Base-by-base conservation (phyloP, 345 rosid species). In the Moricandia arvensis region DNA sequence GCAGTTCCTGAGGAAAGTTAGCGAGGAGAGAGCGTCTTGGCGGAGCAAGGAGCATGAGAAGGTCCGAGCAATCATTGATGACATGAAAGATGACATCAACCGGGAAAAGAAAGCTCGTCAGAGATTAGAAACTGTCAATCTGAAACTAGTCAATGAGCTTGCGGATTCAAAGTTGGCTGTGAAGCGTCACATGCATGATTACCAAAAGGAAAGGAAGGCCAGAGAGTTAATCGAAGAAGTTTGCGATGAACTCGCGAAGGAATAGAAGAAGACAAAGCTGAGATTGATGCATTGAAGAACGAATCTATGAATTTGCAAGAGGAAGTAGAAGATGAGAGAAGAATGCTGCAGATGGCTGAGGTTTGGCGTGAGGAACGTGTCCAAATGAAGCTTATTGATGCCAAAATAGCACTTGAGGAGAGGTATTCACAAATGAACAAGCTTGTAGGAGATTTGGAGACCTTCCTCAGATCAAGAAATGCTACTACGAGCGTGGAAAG, bases 301-400 rank as follows among this genome's bases (percentile, higher is more conserved):
- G 96, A 92, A 62, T 80, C 85, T 16, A 80, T 85, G 85, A 90
- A 80, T 78, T 82, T 86, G 38, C 73, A 83, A 43, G 94, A 87
- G 74, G 96, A 92, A 62, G 86, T 85, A 35, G 96, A 90, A 0
- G 96, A 92, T 7, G 96, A 92, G 80, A 86, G 97, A 80, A 90
- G 81, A 80, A 92, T 92, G 97, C 80, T 90, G 80, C 97, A 90
- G 86, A 92, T 90, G 94, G 96, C 96, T 8, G 96, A 90, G 82
- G 96, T 92, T 43, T 92, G 97, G 97, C 97, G 94, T 7, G 97
- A 92, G 84, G 96, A 92, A 80, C 96, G 96, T 41, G 96, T 89
- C 55, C 93, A 90, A 79, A 90, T 92, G 97, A 92, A 92, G 87
- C 89, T 92, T 66, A 75, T 88, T 16, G 97, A 92, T 76, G 96